Percentiles rank a stretch among this genome's conserved stretches.
Conservation (phyloP, 1,139 yeast genomes). For the Scheffersomyces cryptocercus region DNA sequence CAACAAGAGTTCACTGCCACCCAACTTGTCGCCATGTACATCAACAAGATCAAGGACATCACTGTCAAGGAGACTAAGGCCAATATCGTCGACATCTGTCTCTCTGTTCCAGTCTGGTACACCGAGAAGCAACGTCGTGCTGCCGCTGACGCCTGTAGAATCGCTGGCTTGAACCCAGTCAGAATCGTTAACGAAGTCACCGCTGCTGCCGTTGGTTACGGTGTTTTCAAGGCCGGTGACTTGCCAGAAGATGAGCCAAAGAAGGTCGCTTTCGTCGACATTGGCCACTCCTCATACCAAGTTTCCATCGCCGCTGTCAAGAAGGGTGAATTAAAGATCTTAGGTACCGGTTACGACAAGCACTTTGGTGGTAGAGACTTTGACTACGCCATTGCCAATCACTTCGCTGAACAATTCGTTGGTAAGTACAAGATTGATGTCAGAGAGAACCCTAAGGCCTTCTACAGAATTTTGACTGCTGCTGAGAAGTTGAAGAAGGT, state of each 20-base stretch:
- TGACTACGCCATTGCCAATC: constrained; percentile 90
- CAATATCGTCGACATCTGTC: constrained; percentile 79
- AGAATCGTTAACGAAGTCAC: constrained; percentile 96
- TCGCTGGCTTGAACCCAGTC: constrained; percentile 97
- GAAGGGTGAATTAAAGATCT: constrained; percentile 92
- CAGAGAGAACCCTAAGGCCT: constrained; percentile 89
- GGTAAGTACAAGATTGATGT: constrained; percentile 92
- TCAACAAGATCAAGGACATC: constrained; percentile 84
- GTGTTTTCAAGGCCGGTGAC: constrained; percentile 94
- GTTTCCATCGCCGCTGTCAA: constrained; percentile 89
- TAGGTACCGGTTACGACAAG: constrained; percentile 91
- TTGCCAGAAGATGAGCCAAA: constrained; percentile 91
- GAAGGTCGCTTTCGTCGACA: constrained; percentile 90
- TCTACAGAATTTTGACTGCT: constrained; percentile 86
- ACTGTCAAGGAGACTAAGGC: constrained; percentile 82
- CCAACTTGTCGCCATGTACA: constrained; percentile 92
- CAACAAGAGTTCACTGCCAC: constrained; percentile 79
- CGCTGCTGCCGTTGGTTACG: constrained; percentile 99
- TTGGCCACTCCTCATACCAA: constrained; percentile 95
- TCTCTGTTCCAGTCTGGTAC: constrained; percentile 97
- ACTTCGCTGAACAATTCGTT: constrained; percentile 90
- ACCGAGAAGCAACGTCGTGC: constrained; percentile 97
- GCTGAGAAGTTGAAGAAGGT: constrained; percentile 95
- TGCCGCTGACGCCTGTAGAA: constrained; percentile 89
- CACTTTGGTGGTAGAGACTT: constrained; percentile 98